phyloP scores from a whole-genome alignment of 2,329 filamentous ascomycete genomes.

The Claviceps arundinis region DNA sequence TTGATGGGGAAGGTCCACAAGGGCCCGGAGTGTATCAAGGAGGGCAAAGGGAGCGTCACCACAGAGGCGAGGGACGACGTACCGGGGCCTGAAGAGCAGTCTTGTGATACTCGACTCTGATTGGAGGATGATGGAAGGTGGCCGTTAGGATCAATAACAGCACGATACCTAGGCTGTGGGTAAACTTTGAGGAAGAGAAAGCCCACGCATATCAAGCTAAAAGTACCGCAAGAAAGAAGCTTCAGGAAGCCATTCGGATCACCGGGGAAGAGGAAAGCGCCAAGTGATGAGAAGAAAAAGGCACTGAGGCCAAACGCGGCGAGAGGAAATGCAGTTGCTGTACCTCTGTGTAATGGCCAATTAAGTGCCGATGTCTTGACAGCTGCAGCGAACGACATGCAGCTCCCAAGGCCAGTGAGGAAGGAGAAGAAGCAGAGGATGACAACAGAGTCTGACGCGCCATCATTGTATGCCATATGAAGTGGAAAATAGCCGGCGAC shows the following conservation, averaged over 20 bases:
- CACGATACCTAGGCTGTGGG: constrained; percentile 40
- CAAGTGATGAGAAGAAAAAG: constrained; percentile 83
- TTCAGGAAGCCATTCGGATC: constrained; percentile 72
- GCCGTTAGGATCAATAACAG: constrained; percentile 29
- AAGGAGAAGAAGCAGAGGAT: constrained; percentile 72
- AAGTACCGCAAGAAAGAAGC: constrained; percentile 69
- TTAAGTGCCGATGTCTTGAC: constrained; percentile 83
- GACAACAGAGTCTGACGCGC: constrained; percentile 44
- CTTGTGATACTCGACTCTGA: background rate
- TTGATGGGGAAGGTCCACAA: background rate
- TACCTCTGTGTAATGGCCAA: constrained; percentile 82
- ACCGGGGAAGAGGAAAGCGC: constrained; percentile 65
- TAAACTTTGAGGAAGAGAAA: constrained; percentile 78
- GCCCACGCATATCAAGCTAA: constrained; percentile 57
- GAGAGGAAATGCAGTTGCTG: constrained; percentile 84
- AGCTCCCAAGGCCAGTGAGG: constrained; percentile 77
- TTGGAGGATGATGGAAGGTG: constrained; percentile 1
- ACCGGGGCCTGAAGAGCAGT: constrained; percentile 32
- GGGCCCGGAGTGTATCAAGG: background rate
- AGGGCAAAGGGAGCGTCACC: background rate
- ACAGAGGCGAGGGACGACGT: constrained; percentile 29
- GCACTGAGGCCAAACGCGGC: constrained; percentile 90
- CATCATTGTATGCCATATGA: constrained; percentile 56
- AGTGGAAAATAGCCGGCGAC: constrained; percentile 77
- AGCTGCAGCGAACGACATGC: constrained; percentile 76